Base-by-base conservation (phyloP, 75 land plant genomes). In the Cryptomeria japonica region DNA sequence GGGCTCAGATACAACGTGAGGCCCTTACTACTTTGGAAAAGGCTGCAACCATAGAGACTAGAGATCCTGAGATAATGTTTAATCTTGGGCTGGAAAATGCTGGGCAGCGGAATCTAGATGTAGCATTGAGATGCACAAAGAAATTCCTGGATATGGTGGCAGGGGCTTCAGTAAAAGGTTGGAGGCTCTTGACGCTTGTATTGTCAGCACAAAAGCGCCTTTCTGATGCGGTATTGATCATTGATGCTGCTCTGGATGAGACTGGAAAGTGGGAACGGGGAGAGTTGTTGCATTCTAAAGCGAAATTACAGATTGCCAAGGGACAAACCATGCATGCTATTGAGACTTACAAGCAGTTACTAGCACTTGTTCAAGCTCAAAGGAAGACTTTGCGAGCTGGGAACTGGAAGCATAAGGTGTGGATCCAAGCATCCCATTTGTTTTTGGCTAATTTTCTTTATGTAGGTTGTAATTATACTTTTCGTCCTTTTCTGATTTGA, bases 161-260 rank as follows among this genome's bases (percentile, higher is more conserved):
- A 86, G 94, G 90, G 55, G 80, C 89, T 80, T 90, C 91, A 31
- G 86, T 89, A 37, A 90, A 73, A 88, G 91, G 93, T 70, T 96
- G 96, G 97, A 91, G 89, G 72, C 88, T 96, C 16, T 83, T 95
- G 61, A 91, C 96, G 18, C 90, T 94, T 22, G 56, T 92, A 36
- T 39, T 89, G 28, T 95, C 97, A 37, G 94, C 95, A 77, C 91
- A 91, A 51, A 89, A 95, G 86, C 77, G 88, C 34, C 83, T 93
- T 38, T 87, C 84, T 55, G 97, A 96, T 86, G 97, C 97, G 47
- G 95, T 95, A 83, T 53, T 89, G 38, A 86, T 96, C 25, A 86
- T 94, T 32, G 92, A 96, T 86, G 89, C 96, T 92, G 95, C 96
- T 46, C 87, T 95, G 55, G 94, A 94, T 70, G 94, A 96, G 86